These are phyloP conservation scores for Rhizopogon sp. DNA, from an alignment of 768 basidiomycete species.

Conservation along the genomic window DNA sequence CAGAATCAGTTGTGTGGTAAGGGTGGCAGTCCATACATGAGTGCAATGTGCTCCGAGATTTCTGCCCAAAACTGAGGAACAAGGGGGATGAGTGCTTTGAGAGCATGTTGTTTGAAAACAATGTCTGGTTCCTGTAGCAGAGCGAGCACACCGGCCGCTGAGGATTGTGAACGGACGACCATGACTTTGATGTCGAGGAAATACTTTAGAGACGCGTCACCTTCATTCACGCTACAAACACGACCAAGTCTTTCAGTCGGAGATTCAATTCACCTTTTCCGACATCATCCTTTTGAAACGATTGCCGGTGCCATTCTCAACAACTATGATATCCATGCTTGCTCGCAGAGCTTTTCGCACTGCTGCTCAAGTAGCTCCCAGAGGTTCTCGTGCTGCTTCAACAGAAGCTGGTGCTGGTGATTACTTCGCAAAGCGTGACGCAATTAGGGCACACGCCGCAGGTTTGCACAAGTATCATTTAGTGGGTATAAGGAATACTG, in stretches of 20 bases:
- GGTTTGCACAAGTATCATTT: conserved; percentile 33
- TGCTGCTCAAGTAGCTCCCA: conserved; percentile 37
- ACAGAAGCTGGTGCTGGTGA: conserved; percentile 33
- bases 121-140: conserved; percentile 86
- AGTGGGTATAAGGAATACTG: conserved; percentile 8
- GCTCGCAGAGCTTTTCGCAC: conserved; percentile 45
- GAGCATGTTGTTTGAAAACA: conserved; percentile 87
- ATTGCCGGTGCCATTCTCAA: conserved; percentile 14
- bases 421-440: conserved; percentile 50
- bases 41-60: conserved; percentile 89
- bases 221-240: conserved; percentile 30
- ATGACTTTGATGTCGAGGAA: conserved; percentile 30
- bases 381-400: conserved; percentile 30
- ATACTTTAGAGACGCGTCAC: conserved; percentile 36
- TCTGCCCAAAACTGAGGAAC: conserved; percentile 98
- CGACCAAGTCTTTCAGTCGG: conserved; percentile 25
- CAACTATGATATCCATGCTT: conserved; percentile 42
- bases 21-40: conserved; percentile 58
- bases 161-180: conserved; percentile 73
- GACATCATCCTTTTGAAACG: conserved; percentile 21
- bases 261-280: conserved; percentile 18
- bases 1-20: conserved; percentile 6
- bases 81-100: conserved; percentile 73
- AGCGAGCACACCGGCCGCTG: conserved; percentile 86
- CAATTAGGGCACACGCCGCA: conserved; percentile 60